phyloP scores from a whole-genome alignment of 345 rosid genomes.

The Viola odorata region DNA sequence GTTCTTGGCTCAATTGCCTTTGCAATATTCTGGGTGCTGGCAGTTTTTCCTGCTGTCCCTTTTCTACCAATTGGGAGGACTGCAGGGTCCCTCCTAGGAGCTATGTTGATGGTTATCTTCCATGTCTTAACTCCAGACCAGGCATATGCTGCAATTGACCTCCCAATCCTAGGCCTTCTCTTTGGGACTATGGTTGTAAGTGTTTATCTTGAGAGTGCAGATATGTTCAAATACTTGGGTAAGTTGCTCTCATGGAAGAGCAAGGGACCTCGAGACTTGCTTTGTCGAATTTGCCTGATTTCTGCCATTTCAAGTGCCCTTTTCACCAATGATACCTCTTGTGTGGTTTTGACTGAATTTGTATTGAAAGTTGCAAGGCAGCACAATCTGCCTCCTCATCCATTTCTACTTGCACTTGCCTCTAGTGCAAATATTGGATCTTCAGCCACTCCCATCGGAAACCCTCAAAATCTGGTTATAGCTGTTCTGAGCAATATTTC shows the following conservation, averaged over 20 bases:
- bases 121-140: conserved; percentile 60
- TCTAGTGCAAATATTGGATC: conserved; percentile 87
- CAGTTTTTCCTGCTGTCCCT: conserved; percentile 79
- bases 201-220: conserved; percentile 76
- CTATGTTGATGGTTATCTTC: conserved; percentile 82
- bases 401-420: conserved; percentile 74
- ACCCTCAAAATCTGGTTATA: conserved; percentile 79
- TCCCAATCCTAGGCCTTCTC: conserved; percentile 76
- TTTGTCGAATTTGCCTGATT: conserved; percentile 59
- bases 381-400: conserved; percentile 74
- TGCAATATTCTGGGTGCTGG: conserved; percentile 69
- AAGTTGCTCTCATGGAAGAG: conserved; percentile 66
- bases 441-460: conserved; percentile 82
- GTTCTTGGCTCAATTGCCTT: conserved; percentile 67
- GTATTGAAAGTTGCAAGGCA: conserved; percentile 74
- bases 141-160: conserved; percentile 77
- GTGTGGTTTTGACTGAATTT: conserved; percentile 77
- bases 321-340: conserved; percentile 80
- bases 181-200: conserved; percentile 90
- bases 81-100: conserved; percentile 81
- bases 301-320: conserved; percentile 77
- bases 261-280: conserved; percentile 64
- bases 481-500: conserved; percentile 64
- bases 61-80: conserved; percentile 80
- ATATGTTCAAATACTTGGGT: conserved; percentile 70